Conservation (phyloP, 352 stramenopile genomes). For the Globisporangium perplexum region DNA sequence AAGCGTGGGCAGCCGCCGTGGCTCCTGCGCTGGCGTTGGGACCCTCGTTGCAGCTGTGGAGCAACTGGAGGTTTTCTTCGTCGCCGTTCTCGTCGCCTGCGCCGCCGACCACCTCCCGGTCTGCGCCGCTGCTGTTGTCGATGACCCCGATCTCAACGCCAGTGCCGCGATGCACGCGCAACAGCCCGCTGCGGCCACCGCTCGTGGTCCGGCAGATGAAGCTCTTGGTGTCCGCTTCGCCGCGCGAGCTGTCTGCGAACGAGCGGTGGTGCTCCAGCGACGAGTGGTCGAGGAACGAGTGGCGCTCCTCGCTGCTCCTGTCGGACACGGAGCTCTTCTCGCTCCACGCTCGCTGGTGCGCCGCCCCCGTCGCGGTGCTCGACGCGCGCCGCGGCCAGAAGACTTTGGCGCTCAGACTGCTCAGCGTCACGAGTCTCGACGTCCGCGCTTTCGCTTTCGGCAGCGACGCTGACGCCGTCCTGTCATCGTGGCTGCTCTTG, state of each 20-base stretch:
- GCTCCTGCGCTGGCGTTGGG: neutral
- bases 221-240: conserved; percentile 15
- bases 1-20: neutral
- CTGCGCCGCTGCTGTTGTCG: neutral
- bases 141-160: conserved; percentile 4
- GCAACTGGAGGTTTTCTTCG: conserved; percentile 6
- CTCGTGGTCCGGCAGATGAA: conserved; percentile 23
- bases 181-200: conserved; percentile 14
- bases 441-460: conserved; percentile 1
- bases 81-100: neutral
- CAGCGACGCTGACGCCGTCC: neutral
- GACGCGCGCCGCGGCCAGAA: conserved; percentile 4
- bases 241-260: neutral
- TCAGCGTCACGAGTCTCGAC: conserved; percentile 15
- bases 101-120: neutral
- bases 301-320: conserved; percentile 15
- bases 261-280: neutral
- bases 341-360: neutral
- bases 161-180: conserved; percentile 20
- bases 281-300: conserved; percentile 9
- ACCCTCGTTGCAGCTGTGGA: conserved; percentile 2
- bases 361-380: conserved; percentile 1
- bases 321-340: neutral
- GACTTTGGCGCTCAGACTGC: conserved; percentile 8
- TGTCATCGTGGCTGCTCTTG: neutral